Evolutionary conservation across 2,329 filamentous ascomycete genomes (phyloP), one percentile per base, ranked within the genome.

Genomic region (Trichophyton equinum): DNA sequence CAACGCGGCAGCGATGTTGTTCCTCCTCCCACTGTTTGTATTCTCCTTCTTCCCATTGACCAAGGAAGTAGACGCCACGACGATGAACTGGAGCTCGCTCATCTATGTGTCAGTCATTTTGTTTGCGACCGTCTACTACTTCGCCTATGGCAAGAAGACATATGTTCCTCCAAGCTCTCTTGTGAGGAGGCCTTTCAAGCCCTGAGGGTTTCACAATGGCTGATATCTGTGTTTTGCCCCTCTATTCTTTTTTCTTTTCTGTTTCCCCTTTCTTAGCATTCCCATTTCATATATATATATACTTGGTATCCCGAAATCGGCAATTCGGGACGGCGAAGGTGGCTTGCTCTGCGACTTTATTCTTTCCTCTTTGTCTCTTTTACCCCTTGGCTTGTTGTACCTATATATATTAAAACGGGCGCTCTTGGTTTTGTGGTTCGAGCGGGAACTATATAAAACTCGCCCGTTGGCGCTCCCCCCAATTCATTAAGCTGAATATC

Each of bases 11-110:
- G 68, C 75, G 0, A 64, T 79, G 20, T 57, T 68, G 0, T 79
- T 75, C 60, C 63, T 79, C 1, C 58, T 69, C 1, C 67, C 76
- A 0, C 67, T 75, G 2, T 75, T 77, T 36, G 59, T 77, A 1
- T 78, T 79, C 60, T 67, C 71, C 0, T 79, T 79, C 62, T 80
- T 79, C 63, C 77, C 77, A 0, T 63, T 70, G 11, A 66, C 65
- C 0, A 70, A 67, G 8, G 63, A 67, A 3, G 74, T 76, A 25
- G 66, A 66, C 8, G 62, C 65, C 7, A 63, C 67, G 58, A 72
- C 72, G 4, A 79, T 80, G 76, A 80, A 80, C 63, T 80, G 77
- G 77, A 74, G 73, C 42, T 70, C 75, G 47, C 67, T 71, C 0
- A 77, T 80, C 66, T 80, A 77, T 60, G 72, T 73, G n/a, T 71